phyloP scores from a whole-genome alignment of 177 flowering plant genomes.

The Vitis hybrid region DNA sequence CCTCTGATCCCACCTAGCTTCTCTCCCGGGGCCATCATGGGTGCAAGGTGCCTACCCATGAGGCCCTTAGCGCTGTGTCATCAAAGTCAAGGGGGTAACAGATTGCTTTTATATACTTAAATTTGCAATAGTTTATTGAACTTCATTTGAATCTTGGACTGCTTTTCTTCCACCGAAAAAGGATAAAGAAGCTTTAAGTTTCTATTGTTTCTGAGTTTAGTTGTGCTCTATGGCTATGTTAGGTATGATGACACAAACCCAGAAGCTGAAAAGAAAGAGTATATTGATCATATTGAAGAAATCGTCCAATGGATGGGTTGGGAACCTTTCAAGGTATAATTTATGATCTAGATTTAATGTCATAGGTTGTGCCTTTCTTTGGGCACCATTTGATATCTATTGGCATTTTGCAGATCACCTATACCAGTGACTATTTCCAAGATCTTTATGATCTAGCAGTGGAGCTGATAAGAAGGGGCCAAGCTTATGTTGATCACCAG shows the following conservation, averaged over 20 bases:
- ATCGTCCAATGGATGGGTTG: constrained; percentile 98
- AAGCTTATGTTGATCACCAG: constrained; percentile 99
- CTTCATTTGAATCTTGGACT: no score
- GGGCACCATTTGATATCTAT: not conserved
- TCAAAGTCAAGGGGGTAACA: no score
- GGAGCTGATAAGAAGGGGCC: constrained; percentile 82
- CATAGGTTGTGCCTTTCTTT: no score
- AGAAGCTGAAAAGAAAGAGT: constrained; percentile 96
- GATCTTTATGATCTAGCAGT: constrained; percentile 89
- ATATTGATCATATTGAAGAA: constrained; percentile 93
- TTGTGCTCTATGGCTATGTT: not conserved
- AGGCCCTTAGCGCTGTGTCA: no score
- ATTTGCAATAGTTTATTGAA: no score
- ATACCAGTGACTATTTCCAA: constrained; percentile 95
- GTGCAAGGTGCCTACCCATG: no score
- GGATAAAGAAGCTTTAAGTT: no score
- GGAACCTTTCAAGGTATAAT: constrained; percentile 83
- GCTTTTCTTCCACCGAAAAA: no score
- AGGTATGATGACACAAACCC: constrained; percentile 99
- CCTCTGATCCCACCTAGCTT: no score
- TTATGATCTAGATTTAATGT: not conserved
- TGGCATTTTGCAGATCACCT: constrained; percentile 67
- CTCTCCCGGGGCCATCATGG: no score
- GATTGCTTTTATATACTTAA: no score
- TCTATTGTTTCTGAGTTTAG: no score